Conservation (phyloP, 2,329 filamentous ascomycete genomes). For the Eutypella sp. region DNA sequence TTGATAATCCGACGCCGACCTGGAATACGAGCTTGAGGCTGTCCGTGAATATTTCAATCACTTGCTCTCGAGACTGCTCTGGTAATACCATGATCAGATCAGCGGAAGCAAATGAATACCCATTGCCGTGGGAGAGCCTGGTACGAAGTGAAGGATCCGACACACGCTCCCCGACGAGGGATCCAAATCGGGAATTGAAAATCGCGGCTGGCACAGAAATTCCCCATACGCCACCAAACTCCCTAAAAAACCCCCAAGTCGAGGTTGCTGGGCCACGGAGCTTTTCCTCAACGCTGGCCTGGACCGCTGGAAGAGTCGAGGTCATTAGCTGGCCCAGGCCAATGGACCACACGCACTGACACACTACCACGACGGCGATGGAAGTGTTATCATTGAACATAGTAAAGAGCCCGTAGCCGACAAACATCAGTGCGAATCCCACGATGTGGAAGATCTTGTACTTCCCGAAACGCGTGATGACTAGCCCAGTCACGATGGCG, state of each 20-base stretch:
- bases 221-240: conserved; percentile 36
- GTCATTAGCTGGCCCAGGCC: conserved; percentile 35
- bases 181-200: conserved; percentile 22
- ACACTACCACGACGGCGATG: conserved; percentile 30
- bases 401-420: conserved; percentile 33
- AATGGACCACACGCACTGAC: conserved; percentile 30
- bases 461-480: conserved; percentile 22
- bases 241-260: conserved; percentile 34
- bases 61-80: conserved; percentile 15
- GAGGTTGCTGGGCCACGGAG: conserved; percentile 28
- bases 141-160: conserved; percentile 7
- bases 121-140: conserved; percentile 10
- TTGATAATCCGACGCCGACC: conserved; percentile 27
- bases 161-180: conserved; percentile 5
- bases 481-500: conserved; percentile 10
- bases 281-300: conserved; percentile 25
- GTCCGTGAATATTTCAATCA: conserved; percentile 28
- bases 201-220: conserved; percentile 34
- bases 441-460: conserved; percentile 20
- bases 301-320: conserved; percentile 35
- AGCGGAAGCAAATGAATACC: conserved; percentile 15
- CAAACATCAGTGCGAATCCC: conserved; percentile 24
- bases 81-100: conserved; percentile 13
- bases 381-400: conserved; percentile 28
- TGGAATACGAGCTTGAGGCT: conserved; percentile 33